Evolutionary conservation across 441 rosid species (phyloP), one percentile per base, ranked within the genome.

Genomic region (Breynia disticha): DNA sequence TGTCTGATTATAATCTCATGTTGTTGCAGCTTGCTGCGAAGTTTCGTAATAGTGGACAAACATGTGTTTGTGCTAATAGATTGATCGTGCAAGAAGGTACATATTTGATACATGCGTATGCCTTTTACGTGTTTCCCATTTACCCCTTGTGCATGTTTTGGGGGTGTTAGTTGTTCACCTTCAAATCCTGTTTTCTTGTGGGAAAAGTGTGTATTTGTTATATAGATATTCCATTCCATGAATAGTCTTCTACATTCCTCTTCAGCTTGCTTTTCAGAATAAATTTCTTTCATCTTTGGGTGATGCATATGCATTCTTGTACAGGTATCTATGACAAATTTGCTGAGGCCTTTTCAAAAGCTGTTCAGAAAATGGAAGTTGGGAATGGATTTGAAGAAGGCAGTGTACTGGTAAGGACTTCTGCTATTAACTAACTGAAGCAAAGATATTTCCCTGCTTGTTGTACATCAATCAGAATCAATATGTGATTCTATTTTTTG

Each of bases 41-140:
- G 78, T 94, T 90, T 59, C 89, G 97, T 56, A 94, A 94, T 52
- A 84, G 86, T 73, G 96, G 99, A 61, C 96, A 90, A 76, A 94
- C 99, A 39, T 94, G 97, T 73, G 99, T 94, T 63, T 90, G 97
- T 60, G 90, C 94, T 19, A 94, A 94, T 63, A 80, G 97, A 77
- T 63, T 94, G 48, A 58, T 90, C 64, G 97, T 90, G 66, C 97
- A 94, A 80, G 97, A 94, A 78, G 99, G 99, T 94, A 80, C 52
- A 50, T 38, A 19, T 66, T 22, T 47, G 63, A 45, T 52, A 41
- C 9, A 28, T 28, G 35, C 35, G 8, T 28, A 28, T 28, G 35
- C 35, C 35, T 28, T 28, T 28, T 28, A 28, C 8, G 35, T 28
- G 5, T 41, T 41, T 15, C 44, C 44, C 44, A 11, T 41, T 41